Evolutionary conservation across 176 grass and related monocot genomes (phyloP).

Genomic region (Tillandsia fasciculata): DNA sequence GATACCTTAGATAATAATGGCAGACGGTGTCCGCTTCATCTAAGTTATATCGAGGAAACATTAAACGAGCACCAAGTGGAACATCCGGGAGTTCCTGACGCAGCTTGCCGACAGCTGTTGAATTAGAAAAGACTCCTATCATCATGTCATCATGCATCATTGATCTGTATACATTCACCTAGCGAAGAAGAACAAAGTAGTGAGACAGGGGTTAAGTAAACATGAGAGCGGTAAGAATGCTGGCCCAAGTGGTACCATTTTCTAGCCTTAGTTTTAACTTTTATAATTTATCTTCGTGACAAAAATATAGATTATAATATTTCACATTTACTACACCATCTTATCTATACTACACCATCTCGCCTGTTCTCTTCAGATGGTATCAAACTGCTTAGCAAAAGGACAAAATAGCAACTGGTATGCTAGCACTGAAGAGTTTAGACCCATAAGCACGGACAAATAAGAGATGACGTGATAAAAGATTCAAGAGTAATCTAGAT

Average conservation of each 20-base stretch:
- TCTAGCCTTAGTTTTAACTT: no score
- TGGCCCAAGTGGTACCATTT: no score
- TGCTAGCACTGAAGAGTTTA: no score
- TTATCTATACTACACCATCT: no score
- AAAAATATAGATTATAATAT: no score
- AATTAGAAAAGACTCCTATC: conserved; percentile 93
- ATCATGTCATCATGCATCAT: conserved; percentile 96
- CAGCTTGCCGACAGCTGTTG: conserved; percentile 90
- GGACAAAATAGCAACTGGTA: neutral
- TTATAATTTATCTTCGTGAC: no score
- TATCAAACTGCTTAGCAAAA: neutral
- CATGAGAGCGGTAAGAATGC: neutral
- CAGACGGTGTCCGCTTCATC: conserved; percentile 77
- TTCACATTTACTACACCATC: no score
- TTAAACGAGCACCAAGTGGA: conserved; percentile 51
- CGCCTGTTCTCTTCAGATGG: no score
- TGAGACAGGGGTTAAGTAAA: conserved; percentile 3
- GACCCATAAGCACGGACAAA: no score
- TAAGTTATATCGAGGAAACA: conserved; percentile 75
- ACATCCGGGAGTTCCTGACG: conserved; percentile 80
- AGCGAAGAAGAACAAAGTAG: conserved; percentile 22
- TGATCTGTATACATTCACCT: conserved; percentile 79
- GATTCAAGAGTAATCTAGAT: no score
- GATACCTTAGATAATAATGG: conserved; percentile 95
- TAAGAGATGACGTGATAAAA: no score